Evolutionary conservation across 2,329 filamentous ascomycete genomes (phyloP).

Genomic region (Ceratocystiopsis brevicomis): DNA sequence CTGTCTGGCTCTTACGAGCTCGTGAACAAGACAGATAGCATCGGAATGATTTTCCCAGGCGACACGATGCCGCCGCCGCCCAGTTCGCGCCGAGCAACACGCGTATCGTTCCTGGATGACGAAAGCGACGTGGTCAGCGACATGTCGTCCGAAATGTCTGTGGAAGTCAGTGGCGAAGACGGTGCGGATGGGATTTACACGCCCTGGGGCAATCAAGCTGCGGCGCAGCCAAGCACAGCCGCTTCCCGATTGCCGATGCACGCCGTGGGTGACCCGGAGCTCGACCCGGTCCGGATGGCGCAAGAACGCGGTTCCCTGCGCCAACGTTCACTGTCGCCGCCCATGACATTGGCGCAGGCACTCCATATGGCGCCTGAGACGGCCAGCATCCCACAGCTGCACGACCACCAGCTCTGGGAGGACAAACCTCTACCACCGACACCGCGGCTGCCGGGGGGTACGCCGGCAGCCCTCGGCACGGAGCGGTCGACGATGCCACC

Average conservation of each 20-base stretch:
- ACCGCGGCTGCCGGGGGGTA: constrained; percentile 12
- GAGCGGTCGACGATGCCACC: no score
- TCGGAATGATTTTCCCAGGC: constrained; percentile 23
- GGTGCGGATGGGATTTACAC: constrained; percentile 12
- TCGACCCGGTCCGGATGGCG: constrained; percentile 9
- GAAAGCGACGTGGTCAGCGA: constrained; percentile 33
- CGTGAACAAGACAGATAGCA: constrained; percentile 32
- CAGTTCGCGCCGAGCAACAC: constrained; percentile 11
- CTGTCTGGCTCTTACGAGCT: constrained; percentile 29
- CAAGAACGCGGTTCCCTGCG: constrained; percentile 1
- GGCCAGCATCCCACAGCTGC: constrained; percentile 18
- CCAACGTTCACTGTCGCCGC: constrained; percentile 22
- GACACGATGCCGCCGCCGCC: constrained; percentile 13
- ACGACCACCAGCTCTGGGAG: constrained; percentile 23
- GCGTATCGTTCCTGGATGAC: constrained; percentile 28
- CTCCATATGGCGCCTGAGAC: constrained; percentile 24
- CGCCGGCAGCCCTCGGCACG: not conserved
- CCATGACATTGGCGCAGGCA: constrained; percentile 29
- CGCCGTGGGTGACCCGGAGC: constrained; percentile 14
- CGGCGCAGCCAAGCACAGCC: no score
- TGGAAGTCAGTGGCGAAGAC: constrained; percentile 23
- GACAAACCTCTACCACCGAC: constrained; percentile 29
- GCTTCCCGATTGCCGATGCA: constrained; percentile 19
- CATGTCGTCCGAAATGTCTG: constrained; percentile 43
- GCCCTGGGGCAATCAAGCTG: constrained; percentile 9